A percentile compares a stretch with the other conserved stretches of the same genome.
phyloP scores from a whole-genome alignment of 2,329 filamentous ascomycete species.

The Cercospora sp. region DNA sequence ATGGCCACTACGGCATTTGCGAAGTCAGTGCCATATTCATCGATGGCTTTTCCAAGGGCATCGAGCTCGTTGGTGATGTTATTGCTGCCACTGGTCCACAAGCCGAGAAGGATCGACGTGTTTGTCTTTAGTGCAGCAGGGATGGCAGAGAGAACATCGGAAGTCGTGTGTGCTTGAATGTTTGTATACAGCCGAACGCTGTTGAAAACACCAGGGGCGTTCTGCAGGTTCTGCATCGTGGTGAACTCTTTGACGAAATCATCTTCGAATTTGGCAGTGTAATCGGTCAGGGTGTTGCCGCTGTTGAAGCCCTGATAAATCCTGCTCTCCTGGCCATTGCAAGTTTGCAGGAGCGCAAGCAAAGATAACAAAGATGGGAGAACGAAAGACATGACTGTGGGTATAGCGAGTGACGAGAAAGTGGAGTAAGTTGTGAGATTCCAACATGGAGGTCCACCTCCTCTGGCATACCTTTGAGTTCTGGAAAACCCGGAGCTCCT shows the following conservation, averaged over 20 bases:
- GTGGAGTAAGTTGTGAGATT: neutral
- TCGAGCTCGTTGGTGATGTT: neutral
- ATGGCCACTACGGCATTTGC: constrained; percentile 67
- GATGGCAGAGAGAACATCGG: constrained; percentile 67
- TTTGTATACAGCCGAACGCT: constrained; percentile 73
- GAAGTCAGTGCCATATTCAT: constrained; percentile 42
- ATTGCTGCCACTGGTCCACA: neutral
- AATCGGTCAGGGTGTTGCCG: constrained; percentile 18
- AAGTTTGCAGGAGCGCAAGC: too few relatives aligned
- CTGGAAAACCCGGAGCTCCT: neutral
- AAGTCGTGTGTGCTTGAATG: constrained; percentile 46
- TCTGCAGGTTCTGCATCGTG: constrained; percentile 61
- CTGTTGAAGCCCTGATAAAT: constrained; percentile 22
- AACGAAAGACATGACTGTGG: neutral
- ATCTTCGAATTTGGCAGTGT: constrained; percentile 12
- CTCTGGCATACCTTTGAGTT: neutral
- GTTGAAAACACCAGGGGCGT: constrained; percentile 62
- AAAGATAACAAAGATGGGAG: too few relatives aligned
- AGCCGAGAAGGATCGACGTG: neutral
- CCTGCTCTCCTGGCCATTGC: neutral
- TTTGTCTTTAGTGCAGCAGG: constrained; percentile 71
- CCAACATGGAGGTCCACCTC: neutral
- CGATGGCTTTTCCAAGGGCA: neutral
- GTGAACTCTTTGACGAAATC: constrained; percentile 69
- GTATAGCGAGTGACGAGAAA: neutral